Base-by-base conservation (phyloP, 176 grass and related monocot species). In the Eleusine coracana region DNA sequence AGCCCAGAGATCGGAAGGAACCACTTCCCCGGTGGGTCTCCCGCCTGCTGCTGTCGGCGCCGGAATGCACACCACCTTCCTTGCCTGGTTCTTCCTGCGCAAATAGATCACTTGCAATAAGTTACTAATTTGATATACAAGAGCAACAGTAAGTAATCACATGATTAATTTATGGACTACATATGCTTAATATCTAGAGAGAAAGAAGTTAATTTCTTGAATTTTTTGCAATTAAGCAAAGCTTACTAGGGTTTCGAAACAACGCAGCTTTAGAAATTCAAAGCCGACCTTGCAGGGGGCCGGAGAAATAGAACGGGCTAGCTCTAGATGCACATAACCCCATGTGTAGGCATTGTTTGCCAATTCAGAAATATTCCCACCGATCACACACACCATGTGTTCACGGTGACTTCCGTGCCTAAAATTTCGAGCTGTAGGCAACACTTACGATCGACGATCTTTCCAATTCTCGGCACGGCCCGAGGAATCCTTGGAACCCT, bases 1-100 rank as follows among this genome's bases (percentile, higher is more conserved):
- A 68, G 97, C 93, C 97, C 97, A 99, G 31, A 99, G 96, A 89
- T 96, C 96, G 36, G 91, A 93, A 68, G 93, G 96, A 74, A 96
- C 89, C 20, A 93, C 93, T 77, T 96, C 93, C 25, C 96, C 93
- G 0, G 75, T 86, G 39, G 93, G 72, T 82, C 93, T 85, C 5
- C 87, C 81, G 7, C 89, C 87, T 0, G 87, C 84, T 10, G 83
- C 83, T 34, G 93, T 88, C 38, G 96, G 89, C 29, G 96, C 96
- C 58, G 96, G 97, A 71, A 99, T 92, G 68, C 89, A 96, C 12
- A 99, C 94, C 74, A 99, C 93, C 86, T 94, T 96, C 71, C 92
- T 96, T n/a, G 86, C 71, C 64, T 94, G 97, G 81, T 88, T 94
- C 84, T 99, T 99, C 61, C 97, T 99, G 87, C 20, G 3, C 14